A percentile compares a stretch with the other conserved stretches of the same genome.
Conservation (phyloP, 768 basidiomycete genomes). For the Mycena amicta region DNA sequence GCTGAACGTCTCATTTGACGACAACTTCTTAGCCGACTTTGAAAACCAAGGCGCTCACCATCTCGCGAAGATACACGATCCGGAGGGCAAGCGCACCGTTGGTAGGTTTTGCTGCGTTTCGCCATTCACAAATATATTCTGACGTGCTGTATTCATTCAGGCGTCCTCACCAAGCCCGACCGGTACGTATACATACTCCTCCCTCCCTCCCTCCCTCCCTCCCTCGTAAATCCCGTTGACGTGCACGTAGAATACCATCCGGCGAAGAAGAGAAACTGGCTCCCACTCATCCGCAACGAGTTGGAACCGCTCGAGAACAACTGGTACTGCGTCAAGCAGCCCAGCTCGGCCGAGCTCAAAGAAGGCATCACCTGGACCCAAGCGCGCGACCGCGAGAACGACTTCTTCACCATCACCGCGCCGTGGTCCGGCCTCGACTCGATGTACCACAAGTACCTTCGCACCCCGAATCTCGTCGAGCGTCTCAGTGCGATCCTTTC, state of each 20-base stretch:
- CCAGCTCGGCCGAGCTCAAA: slow-evolving; percentile 49
- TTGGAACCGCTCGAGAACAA: slow-evolving; percentile 50
- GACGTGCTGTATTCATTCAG: too few species aligned
- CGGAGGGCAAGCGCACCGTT: slow-evolving; percentile 66
- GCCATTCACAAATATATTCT: too few species aligned
- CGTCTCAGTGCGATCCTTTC: slow-evolving; percentile 62
- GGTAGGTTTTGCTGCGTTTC: too few species aligned
- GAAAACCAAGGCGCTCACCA: slow-evolving; percentile 76
- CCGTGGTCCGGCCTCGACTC: slow-evolving; percentile 59
- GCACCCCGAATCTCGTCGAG: slow-evolving; percentile 58
- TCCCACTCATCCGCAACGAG: slow-evolving; percentile 56
- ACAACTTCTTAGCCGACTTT: slow-evolving; percentile 68
- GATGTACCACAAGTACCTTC: slow-evolving; percentile 50
- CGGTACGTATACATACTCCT: slow-evolving; percentile 30
- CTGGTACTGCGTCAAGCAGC: slow-evolving; percentile 62
- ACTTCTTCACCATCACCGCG: slow-evolving; percentile 52
- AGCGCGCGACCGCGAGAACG: slow-evolving; percentile 57
- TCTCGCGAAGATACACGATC: slow-evolving; percentile 61
- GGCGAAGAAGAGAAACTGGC: slow-evolving; percentile 60
- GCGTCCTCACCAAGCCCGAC: slow-evolving; percentile 76
- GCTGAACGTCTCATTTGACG: background rate
- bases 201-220: too few species aligned
- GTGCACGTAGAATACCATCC: slow-evolving; percentile 42
- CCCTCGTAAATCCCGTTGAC: background rate
- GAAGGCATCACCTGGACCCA: slow-evolving; percentile 56